These are phyloP conservation scores for Hippophae tibetana DNA, from an alignment of 306 rosid species.

Conservation along the genomic window DNA sequence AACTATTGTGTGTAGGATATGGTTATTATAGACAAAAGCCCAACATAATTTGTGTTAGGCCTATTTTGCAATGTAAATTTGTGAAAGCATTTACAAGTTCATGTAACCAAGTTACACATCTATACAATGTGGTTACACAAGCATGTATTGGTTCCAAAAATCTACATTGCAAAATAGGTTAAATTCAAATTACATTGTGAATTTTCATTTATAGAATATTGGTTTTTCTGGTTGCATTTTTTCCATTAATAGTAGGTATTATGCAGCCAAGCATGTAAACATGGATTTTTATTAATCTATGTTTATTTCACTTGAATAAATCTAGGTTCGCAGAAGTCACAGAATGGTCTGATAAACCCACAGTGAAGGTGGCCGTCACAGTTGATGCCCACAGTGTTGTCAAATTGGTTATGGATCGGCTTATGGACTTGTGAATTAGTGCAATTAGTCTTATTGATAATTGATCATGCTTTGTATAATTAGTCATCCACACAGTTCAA, in stretches of 20 bases:
- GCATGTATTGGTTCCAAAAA: too few relatives aligned
- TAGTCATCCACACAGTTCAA: background rate
- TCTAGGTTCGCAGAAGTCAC: conserved; percentile 71
- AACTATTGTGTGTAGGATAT: too few relatives aligned
- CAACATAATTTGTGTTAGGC: too few relatives aligned
- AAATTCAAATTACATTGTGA: too few relatives aligned
- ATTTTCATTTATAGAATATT: too few relatives aligned
- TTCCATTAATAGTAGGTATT: background rate
- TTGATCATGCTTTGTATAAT: background rate
- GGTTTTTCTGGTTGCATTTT: too few relatives aligned
- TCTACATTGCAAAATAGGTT: too few relatives aligned
- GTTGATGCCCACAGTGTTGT: conserved; percentile 63
- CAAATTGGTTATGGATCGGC: conserved; percentile 70
- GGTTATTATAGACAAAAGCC: too few relatives aligned
- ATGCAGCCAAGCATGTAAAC: background rate
- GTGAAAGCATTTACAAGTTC: too few relatives aligned
- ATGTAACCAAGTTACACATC: too few relatives aligned
- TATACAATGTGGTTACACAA: too few relatives aligned
- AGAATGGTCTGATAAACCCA: conserved; percentile 74
- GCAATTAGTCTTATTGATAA: background rate
- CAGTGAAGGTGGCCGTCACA: conserved; percentile 87
- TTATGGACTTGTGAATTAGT: conserved; percentile 30
- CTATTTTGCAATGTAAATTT: too few relatives aligned
- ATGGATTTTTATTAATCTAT: background rate
- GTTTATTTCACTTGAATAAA: conserved; percentile 9